A percentile compares a stretch with the other conserved stretches of the same genome.
These are phyloP conservation scores for Argentina anserina DNA, from an alignment of 306 rosid species.

Conservation along the genomic window DNA sequence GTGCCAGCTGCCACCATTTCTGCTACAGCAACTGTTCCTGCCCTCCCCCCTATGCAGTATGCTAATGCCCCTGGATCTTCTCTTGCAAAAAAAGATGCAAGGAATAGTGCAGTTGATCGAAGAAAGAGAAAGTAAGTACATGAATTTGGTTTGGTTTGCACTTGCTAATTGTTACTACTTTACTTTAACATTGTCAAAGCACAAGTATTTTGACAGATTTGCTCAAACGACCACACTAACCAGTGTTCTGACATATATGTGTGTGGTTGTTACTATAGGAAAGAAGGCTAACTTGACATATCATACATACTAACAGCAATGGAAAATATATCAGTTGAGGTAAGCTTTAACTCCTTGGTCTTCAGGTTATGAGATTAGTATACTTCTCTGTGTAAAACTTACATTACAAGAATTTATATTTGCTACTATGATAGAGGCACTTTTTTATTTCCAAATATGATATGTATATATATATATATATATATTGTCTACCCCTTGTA, in stretches of 20 bases:
- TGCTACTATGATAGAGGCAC: not conserved
- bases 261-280: slow-evolving; percentile 38
- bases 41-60: slow-evolving; percentile 75
- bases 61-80: slow-evolving; percentile 58
- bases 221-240: slow-evolving; percentile 6
- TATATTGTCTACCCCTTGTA: not conserved
- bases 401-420: not conserved
- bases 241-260: slow-evolving; percentile 17
- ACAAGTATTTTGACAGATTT: not conserved
- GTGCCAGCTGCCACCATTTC: slow-evolving; percentile 46
- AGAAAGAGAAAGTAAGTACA: slow-evolving; percentile 75
- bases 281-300: slow-evolving; percentile 34
- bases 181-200: not conserved
- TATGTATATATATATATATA: too few relatives aligned
- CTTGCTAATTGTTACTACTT: not conserved
- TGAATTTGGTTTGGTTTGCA: not conserved
- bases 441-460: not conserved
- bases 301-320: slow-evolving; percentile 20
- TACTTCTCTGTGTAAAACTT: not conserved
- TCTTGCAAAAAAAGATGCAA: slow-evolving; percentile 58
- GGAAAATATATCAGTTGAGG: slow-evolving; percentile 20
- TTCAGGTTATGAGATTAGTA: slow-evolving; percentile 4
- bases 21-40: slow-evolving; percentile 46
- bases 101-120: slow-evolving; percentile 68
- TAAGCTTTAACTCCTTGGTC: slow-evolving; percentile 15